These are phyloP conservation scores for Candida wancherniae DNA, from an alignment of 805 yeast species.

Conservation along the genomic window DNA sequence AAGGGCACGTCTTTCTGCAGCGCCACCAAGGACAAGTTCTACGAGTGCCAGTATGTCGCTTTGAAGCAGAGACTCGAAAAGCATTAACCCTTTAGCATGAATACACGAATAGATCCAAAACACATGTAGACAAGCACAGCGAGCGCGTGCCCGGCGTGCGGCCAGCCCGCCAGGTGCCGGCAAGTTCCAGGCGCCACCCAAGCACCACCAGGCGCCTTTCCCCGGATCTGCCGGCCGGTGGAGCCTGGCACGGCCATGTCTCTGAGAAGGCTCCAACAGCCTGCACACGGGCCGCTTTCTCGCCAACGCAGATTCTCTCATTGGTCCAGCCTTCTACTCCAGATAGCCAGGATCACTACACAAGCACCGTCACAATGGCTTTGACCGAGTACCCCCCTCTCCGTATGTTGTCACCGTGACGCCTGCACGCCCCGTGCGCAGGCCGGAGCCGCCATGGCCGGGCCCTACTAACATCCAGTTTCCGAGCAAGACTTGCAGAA, in stretches of 20 bases:
- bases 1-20: conserved; percentile 40
- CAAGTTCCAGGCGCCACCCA: too few species aligned
- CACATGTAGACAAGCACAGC: too few species aligned
- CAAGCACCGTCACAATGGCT: conserved; percentile 11
- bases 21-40: conserved; percentile 38
- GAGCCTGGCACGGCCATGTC: too few species aligned
- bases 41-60: conserved; percentile 40
- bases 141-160: too few species aligned
- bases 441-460: too few species aligned
- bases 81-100: conserved; percentile 12
- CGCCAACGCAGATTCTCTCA: conserved; percentile 17
- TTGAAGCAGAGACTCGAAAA: conserved; percentile 39
- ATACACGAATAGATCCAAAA: conserved; percentile 6
- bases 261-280: too few species aligned
- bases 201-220: too few species aligned
- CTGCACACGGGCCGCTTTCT: conserved; percentile 3
- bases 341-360: too few species aligned
- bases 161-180: too few species aligned
- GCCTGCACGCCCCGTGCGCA: too few species aligned
- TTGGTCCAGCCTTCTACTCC: conserved; percentile 14
- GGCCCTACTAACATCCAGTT: conserved; percentile 41
- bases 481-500: conserved; percentile 81
- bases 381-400: conserved; percentile 20
- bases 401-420: too few species aligned
- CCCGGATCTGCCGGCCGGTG: too few species aligned